Evolutionary conservation across 2,329 filamentous ascomycete genomes (phyloP).

Genomic region (Peltaster fructicola): DNA sequence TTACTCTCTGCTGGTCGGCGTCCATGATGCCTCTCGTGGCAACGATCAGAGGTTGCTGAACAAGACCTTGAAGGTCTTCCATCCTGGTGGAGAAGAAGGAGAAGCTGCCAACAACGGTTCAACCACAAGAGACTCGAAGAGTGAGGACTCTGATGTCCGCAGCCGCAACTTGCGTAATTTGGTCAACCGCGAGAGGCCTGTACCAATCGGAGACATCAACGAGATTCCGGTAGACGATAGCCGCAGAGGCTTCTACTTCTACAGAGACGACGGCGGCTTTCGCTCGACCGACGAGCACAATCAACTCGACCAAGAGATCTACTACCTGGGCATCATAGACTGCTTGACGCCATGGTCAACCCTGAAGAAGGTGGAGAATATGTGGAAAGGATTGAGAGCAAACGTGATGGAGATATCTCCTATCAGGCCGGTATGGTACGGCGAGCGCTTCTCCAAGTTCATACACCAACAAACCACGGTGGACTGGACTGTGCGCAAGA

Average conservation of each 20-base stretch:
- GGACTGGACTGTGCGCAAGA: no score
- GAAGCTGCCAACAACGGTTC: conserved; percentile 9
- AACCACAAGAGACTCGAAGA: conserved; percentile 78
- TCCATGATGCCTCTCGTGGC: conserved; percentile 75
- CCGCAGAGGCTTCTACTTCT: conserved; percentile 67
- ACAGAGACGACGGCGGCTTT: conserved; percentile 85
- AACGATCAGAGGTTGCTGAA: conserved; percentile 86
- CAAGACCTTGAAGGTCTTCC: conserved; percentile 87
- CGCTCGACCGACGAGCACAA: conserved; percentile 85
- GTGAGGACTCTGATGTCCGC: conserved; percentile 79
- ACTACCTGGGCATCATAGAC: conserved; percentile 96
- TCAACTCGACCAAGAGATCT: conserved; percentile 71
- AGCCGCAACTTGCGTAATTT: conserved; percentile 80
- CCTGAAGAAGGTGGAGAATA: conserved; percentile 87
- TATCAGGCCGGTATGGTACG: conserved; percentile 76
- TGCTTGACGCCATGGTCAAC: conserved; percentile 91
- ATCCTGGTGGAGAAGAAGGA: conserved; percentile 53
- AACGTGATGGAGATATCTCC: conserved; percentile 82
- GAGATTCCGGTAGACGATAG: conserved; percentile 78
- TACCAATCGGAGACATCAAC: conserved; percentile 76
- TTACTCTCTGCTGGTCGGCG: conserved; percentile 86
- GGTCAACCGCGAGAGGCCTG: conserved; percentile 78
- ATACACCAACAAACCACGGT: no score
- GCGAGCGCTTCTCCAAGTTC: conserved; percentile 85
- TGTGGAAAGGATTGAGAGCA: conserved; percentile 82